Base-by-base conservation (phyloP, 1,284 basidiomycete genomes). In the Chondrostereum purpureum region DNA sequence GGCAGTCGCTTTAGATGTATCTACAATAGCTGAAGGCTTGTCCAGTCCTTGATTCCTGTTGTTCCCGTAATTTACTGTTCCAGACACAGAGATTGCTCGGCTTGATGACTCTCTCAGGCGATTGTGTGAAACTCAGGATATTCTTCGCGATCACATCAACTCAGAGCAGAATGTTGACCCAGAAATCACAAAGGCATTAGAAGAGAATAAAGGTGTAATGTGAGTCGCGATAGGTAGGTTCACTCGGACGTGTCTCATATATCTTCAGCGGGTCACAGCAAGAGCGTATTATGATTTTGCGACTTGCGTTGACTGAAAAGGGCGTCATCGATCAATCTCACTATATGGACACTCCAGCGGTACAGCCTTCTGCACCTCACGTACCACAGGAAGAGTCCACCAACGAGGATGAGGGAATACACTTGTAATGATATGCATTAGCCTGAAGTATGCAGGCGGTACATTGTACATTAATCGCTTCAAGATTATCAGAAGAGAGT, bases 101-200 rank as follows among this genome's bases (percentile, higher is more conserved):
- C 68, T 92, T 13, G 75, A 80, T 52, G 83, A 88, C 57, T 91
- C 88, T 8, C 62, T 92, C 41, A 53, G 61, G 31, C 83, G 80
- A 53, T 65, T 92, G 33, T 66, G 64, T 48, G 64, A 69, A 41
- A 87, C 88, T 2, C 88, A 91, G 58, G 57, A 62, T 2, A 68
- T 78, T 45, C 64, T 92, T 16, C 57, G 64, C 35, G 70, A 74
- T 39, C 71, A 72, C 46, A 57, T 80, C 31, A 58, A 56, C 4
- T 53, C 59, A 13, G 59, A 66, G 21, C 75, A 75, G 44, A 61
- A 77, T 18, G 59, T 72, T 5, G 72, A 74, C 55, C 57, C 57
- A 16, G 72, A 75, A 43, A 53, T 73, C 13, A 56, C 53, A 17
- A 62, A 63, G 33, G 73, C 70, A 10, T 56, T 67, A 10, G 63